Base-by-base conservation (phyloP, 352 stramenopile genomes). In the Aphanomyces stellatus region DNA sequence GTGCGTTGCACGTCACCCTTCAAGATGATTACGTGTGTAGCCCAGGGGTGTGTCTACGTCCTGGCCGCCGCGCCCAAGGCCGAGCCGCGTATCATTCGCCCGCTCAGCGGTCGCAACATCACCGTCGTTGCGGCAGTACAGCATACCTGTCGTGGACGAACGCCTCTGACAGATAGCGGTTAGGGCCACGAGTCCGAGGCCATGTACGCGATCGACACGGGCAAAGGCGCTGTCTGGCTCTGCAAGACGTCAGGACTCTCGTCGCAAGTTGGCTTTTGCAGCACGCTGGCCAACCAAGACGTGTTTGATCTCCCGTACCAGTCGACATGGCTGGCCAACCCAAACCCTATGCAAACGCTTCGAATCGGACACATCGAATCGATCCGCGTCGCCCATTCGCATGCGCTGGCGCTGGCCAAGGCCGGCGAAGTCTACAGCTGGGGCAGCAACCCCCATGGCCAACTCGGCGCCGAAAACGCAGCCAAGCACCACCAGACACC, bases 351-450 rank as follows among this genome's bases (percentile, higher is more conserved):
- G 25, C 77, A 91, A 46, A 77, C 76, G 1, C 62, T 93, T 37
- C 75, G 80, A 25, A 73, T 76, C 0, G 79, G 90, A 43, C 78
- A 88, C 59, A 71, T 93, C 28, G 69, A 77, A 7, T 71, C 72
- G 4, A 78, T 90, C 2, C 65, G 71, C 10, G 78, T 91, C 11
- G 75, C 76, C 27, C 71, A 75, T n/a, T 76, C 74, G 0, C 82
- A 91, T 62, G 79, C 71, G 0, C 73, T 97, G 49, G 91, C 82
- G 19, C 72, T 96, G 4, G 87, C 88, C 1, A 74, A 82, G 3
- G 81, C 89, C 22, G 96, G 96, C 0, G 73, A 88, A 28, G 86
- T 99, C 4, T 98, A 97, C 67, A 91, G 87, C 5, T 99, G 95
- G 91, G 96, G 96, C 17, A 93, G 90, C 65, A 97, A 97, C 65